Percentiles rank a stretch among this genome's conserved stretches.
These are phyloP conservation scores for Fusarium pilosicola DNA, from an alignment of 2,329 filamentous ascomycete genomes.

Conservation along the genomic window DNA sequence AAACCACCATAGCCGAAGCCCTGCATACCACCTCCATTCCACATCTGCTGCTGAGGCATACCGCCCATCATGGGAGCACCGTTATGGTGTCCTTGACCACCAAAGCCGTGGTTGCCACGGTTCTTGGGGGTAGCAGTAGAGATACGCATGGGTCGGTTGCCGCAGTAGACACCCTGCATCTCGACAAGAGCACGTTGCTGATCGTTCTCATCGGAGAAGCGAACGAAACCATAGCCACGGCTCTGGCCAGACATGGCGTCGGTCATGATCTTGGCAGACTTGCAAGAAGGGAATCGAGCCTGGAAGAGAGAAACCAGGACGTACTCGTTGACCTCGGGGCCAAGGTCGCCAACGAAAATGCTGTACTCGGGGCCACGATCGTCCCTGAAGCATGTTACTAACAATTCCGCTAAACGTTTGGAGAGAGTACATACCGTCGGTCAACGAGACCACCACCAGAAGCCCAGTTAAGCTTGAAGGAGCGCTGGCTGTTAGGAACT, in stretches of 20 bases:
- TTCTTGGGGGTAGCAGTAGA: conserved; percentile 98
- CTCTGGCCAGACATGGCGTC: conserved; percentile 98
- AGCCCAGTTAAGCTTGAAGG: conserved; percentile 99
- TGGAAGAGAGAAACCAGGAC: conserved; percentile 98
- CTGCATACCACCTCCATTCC: conserved; percentile 44
- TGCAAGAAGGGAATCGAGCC: conserved; percentile 94
- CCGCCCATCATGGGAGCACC: conserved; percentile 59
- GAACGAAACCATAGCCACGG: conserved; percentile 96
- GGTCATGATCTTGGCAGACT: conserved; percentile 99
- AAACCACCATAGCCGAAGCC: conserved; percentile 56
- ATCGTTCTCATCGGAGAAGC: conserved; percentile 94
- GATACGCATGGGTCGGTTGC: conserved; percentile 98
- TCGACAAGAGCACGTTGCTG: conserved; percentile 95
- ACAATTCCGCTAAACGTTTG: background rate
- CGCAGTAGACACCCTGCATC: conserved; percentile 99
- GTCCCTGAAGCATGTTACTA: conserved; percentile 66
- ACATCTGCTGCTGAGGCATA: conserved; percentile 58
- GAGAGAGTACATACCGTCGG: conserved; percentile 71
- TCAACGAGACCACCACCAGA: conserved; percentile 95
- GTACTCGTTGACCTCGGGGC: conserved; percentile 98
- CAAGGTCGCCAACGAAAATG: conserved; percentile 97
- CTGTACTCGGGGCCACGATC: conserved; percentile 96
- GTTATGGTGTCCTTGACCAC: conserved; percentile 55
- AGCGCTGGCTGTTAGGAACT: conserved; percentile 92
- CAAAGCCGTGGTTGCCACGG: conserved; percentile 57